Evolutionary conservation across 1,139 yeast species (phyloP), one percentile per base, ranked within the genome.

Genomic region (Saccharomyces hybrid): DNA sequence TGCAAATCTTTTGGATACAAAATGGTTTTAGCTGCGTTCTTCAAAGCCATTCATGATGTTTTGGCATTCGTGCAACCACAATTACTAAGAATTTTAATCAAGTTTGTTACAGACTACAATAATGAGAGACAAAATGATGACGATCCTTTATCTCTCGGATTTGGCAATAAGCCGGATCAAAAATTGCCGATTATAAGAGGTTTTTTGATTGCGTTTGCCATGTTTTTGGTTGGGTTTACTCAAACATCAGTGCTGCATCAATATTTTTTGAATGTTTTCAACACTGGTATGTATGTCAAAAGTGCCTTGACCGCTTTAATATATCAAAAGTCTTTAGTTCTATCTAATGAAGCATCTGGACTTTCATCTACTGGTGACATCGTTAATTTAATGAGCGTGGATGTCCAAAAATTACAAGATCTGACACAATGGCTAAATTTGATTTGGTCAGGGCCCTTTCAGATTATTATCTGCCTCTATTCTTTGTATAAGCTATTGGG

Each of bases 361-460:
- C 77, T 80, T 53, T 83, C 89, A 51, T 81, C 89, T 28, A 89
- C 96, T n/a, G 99, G 99, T 69, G 99, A 95, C 68, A 89, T 95
- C 64, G 99, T 93, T 54, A 93, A 95, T 66, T 77, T 93, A 65
- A 91, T 91, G 98, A 86, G 97, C 52, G 97, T 93, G 51, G 99
- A 93, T 73, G 88, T 95, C 5, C 98, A 91, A 73, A 81, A 98
- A 72, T 75, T 93, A 56, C 97, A 90, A 71, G 98, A 91, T 66
- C 76, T 91, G 57, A 83, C 88, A 46, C 96, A 90, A 68, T 85
- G 87, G 71, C 83, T 93, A 59, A 91, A 90, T 67, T 80, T 91
- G 57, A 77, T 89, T 52, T 91, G 98, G 96, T 90, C 97, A 0
- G 98, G 97, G 49, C 99, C 99, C 2, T 88, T 91, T 74, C 99